phyloP scores from a whole-genome alignment of 106 monocot genomes.

The Acorus calamus region DNA sequence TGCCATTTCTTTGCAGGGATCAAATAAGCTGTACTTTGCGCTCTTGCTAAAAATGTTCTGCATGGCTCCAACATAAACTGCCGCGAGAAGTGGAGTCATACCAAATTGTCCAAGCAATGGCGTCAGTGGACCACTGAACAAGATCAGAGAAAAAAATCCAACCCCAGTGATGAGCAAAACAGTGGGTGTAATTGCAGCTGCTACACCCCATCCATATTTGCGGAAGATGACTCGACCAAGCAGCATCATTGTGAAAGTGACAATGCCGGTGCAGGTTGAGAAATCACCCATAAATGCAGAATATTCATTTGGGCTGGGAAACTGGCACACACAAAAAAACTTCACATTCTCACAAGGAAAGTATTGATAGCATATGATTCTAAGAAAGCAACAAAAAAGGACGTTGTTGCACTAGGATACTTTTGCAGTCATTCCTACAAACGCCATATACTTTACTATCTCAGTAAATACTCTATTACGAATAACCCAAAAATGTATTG shows the following conservation, averaged over 20 bases:
- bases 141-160: constrained; percentile 89
- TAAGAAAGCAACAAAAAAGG: no score
- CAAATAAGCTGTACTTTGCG: constrained; percentile 90
- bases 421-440: no score
- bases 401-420: no score
- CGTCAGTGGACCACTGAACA: constrained; percentile 65
- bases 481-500: no score
- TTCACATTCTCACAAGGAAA: no score
- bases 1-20: constrained; percentile 97
- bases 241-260: constrained; percentile 95
- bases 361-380: no score
- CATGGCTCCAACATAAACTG: constrained; percentile 84
- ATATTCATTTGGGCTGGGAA: constrained; percentile 95
- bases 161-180: constrained; percentile 90
- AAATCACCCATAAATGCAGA: constrained; percentile 99
- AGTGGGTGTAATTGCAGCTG: constrained; percentile 91
- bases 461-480: no score
- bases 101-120: constrained; percentile 49
- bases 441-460: no score
- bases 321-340: constrained; percentile 27
- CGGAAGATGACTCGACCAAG: constrained; percentile 80
- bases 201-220: constrained; percentile 96
- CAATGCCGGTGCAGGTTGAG: constrained; percentile 86
- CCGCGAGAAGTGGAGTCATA: constrained; percentile 83
- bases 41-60: constrained; percentile 97